Conservation (phyloP, 306 rosid species). For the Lupinus albus region DNA sequence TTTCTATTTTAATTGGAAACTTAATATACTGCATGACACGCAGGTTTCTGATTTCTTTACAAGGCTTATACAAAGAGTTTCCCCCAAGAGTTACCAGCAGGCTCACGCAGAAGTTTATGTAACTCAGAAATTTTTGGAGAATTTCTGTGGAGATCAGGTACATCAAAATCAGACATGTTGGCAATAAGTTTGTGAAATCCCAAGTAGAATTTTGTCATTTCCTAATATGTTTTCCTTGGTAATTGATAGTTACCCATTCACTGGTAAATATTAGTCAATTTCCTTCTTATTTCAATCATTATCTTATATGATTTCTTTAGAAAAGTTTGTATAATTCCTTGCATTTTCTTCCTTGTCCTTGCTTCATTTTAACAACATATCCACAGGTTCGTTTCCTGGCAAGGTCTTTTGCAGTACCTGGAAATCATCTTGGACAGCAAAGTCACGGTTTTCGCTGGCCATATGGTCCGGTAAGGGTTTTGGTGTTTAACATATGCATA, state of each 20-base stretch:
- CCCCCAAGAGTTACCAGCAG: constrained; percentile 97
- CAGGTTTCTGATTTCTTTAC: constrained; percentile 92
- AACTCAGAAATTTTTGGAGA: constrained; percentile 80
- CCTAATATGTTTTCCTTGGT: constrained; percentile 8
- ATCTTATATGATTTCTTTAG: constrained; percentile 18
- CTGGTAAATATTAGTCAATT: neutral
- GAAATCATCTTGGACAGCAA: constrained; percentile 95
- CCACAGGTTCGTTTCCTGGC: constrained; percentile 92
- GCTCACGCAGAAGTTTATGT: constrained; percentile 85
- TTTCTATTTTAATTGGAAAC: constrained; percentile 27
- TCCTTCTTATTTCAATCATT: constrained; percentile 12
- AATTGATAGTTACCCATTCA: constrained; percentile 1
- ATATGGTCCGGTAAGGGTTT: constrained; percentile 86
- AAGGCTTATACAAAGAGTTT: constrained; percentile 89
- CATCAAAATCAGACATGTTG: constrained; percentile 29
- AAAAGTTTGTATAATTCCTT: constrained; percentile 21
- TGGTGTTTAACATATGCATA: neutral
- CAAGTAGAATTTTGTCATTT: constrained; percentile 18
- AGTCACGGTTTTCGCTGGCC: constrained; percentile 98
- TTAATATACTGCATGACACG: constrained; percentile 27
- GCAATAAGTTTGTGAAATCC: constrained; percentile 27
- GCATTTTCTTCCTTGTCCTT: constrained; percentile 30
- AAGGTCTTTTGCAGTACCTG: constrained; percentile 88
- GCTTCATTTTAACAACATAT: constrained; percentile 36
- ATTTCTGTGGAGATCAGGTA: constrained; percentile 97